phyloP scores from a whole-genome alignment of 2,329 filamentous ascomycete genomes.

The Uncinocarpus reesii region DNA sequence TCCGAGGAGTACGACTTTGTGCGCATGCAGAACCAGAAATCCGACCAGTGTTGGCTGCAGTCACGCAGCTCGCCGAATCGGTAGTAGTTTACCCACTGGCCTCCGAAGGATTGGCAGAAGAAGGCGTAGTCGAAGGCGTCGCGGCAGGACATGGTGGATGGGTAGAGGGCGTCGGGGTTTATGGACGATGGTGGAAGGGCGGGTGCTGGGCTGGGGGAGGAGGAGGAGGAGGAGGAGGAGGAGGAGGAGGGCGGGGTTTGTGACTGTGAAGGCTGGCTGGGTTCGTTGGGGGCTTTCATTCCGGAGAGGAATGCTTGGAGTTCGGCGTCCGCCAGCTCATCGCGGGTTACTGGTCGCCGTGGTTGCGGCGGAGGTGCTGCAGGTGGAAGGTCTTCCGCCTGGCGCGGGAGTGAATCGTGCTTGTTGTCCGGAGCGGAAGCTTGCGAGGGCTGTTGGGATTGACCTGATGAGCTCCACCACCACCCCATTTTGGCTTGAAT shows the following conservation, averaged over 20 bases:
- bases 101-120: constrained; percentile 83
- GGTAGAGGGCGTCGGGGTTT: constrained; percentile 60
- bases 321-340: constrained; percentile 45
- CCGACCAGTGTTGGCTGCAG: constrained; percentile 78
- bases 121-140: constrained; percentile 85
- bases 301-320: constrained; percentile 45
- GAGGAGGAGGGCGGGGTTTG: constrained; percentile 10
- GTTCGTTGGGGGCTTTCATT: constrained; percentile 29
- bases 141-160: constrained; percentile 76
- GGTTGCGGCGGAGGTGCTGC: neutral
- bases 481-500: constrained; percentile 35
- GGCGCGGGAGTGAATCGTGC: neutral
- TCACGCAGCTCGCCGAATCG: constrained; percentile 65
- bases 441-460: constrained; percentile 19
- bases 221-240: neutral
- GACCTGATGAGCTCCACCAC: constrained; percentile 33
- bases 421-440: constrained; percentile 4
- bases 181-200: constrained; percentile 24
- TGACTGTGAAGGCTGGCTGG: constrained; percentile 11
- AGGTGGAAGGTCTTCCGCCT: neutral
- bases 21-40: constrained; percentile 98
- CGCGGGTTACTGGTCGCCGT: constrained; percentile 20
- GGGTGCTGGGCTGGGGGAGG: constrained; percentile 14
- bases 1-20: constrained; percentile 53
- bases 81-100: constrained; percentile 87